phyloP scores from a whole-genome alignment of 306 rosid species.

The Canavalia gladiata region DNA sequence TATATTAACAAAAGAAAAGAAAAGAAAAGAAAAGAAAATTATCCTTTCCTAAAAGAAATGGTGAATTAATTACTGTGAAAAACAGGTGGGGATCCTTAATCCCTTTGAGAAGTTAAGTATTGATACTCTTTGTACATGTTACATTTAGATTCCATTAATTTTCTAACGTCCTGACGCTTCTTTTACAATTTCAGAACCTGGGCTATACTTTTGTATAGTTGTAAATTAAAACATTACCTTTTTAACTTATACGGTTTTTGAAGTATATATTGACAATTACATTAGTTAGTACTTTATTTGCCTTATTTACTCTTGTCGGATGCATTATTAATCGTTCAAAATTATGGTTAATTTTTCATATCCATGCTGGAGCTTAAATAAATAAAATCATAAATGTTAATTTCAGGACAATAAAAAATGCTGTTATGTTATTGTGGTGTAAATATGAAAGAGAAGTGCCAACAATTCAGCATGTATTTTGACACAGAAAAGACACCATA shows the following conservation, averaged over 20 bases:
- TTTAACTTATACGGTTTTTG: background rate
- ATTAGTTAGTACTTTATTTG: background rate
- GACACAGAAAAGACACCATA: conserved; percentile 31
- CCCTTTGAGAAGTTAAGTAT: conserved; percentile 40
- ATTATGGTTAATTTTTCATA: background rate
- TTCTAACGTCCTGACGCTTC: background rate
- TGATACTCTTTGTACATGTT: background rate
- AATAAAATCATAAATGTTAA: background rate
- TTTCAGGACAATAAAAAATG: background rate
- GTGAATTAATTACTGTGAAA: background rate
- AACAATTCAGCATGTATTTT: background rate
- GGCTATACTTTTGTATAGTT: background rate
- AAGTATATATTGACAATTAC: background rate
- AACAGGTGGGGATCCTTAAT: background rate
- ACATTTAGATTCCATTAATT: conserved; percentile 10
- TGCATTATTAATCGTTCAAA: background rate
- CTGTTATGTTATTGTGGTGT: background rate
- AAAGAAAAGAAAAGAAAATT: background rate
- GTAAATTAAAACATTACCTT: background rate
- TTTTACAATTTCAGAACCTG: background rate
- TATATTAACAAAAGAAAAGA: background rate
- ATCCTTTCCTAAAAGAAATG: background rate
- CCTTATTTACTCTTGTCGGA: background rate
- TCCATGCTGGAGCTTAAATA: background rate
- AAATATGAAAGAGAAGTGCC: conserved; percentile 42